Conservation (phyloP, 179 eudicot genomes). For the Spergularia azorica region DNA sequence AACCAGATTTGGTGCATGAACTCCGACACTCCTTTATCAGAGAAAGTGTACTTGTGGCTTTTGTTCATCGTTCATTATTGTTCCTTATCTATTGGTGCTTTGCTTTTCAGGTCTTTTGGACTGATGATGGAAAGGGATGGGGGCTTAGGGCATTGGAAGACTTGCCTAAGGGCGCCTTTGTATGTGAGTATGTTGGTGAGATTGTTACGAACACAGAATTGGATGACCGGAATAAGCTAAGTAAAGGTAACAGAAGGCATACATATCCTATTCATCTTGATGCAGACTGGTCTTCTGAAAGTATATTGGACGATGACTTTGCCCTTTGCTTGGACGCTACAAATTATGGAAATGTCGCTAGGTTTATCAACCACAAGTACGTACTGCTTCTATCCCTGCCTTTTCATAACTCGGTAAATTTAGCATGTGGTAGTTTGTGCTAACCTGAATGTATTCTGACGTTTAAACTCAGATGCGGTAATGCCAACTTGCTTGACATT, state of each 20-base stretch:
- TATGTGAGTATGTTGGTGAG: slow-evolving; percentile 90
- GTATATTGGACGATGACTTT: slow-evolving; percentile 75
- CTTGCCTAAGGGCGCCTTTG: slow-evolving; percentile 69
- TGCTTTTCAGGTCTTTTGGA: slow-evolving; percentile 44
- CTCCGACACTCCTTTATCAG: no score
- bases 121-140: slow-evolving; percentile 46
- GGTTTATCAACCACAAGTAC: slow-evolving; percentile 84
- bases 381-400: slow-evolving; percentile 35
- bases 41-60: no score
- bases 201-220: slow-evolving; percentile 74
- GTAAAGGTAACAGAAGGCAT: slow-evolving; percentile 48
- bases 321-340: slow-evolving; percentile 93
- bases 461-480: slow-evolving; percentile 35
- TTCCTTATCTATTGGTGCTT: slow-evolving; percentile 2
- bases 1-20: no score
- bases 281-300: slow-evolving; percentile 91
- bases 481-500: slow-evolving; percentile 41
- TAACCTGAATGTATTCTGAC: neutral
- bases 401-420: neutral
- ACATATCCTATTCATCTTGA: slow-evolving; percentile 84
- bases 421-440: neutral
- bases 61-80: no score
- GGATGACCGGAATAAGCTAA: slow-evolving; percentile 54
- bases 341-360: slow-evolving; percentile 66
- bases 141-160: slow-evolving; percentile 43